These are phyloP conservation scores for Pseudogymnoascus sp. DNA, from an alignment of 2,329 filamentous ascomycete species.

Conservation along the genomic window DNA sequence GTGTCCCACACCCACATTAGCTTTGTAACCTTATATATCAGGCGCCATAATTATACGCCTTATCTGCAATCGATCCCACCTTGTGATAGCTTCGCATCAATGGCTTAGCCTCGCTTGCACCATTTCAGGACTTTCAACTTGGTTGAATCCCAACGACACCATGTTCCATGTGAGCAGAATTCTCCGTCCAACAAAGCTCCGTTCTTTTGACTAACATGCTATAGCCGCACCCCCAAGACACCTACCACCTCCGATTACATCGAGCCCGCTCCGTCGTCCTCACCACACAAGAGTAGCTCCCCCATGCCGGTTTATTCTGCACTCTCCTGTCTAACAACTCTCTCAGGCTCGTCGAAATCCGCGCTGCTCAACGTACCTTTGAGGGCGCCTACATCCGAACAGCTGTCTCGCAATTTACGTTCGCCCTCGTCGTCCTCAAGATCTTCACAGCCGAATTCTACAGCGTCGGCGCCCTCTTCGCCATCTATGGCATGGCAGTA, in stretches of 20 bases:
- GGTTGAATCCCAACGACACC: neutral
- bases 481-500: conserved; percentile 80
- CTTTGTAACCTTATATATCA: neutral
- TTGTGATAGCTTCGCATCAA: neutral
- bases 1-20: neutral
- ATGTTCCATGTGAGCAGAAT: conserved; percentile 3
- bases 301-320: neutral
- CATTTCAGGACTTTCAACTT: neutral
- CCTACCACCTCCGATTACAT: conserved; percentile 73
- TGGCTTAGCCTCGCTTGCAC: neutral
- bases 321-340: neutral
- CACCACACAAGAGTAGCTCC: conserved; percentile 58
- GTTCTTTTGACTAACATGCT: conserved; percentile 13
- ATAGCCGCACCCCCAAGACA: conserved; percentile 61
- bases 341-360: conserved; percentile 73
- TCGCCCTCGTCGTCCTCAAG: conserved; percentile 87
- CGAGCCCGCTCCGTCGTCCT: conserved; percentile 77
- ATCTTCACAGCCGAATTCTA: conserved; percentile 98
- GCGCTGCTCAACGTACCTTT: conserved; percentile 91
- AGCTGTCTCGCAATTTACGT: conserved; percentile 88
- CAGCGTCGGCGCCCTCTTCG: conserved; percentile 90
- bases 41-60: neutral
- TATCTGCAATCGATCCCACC: neutral
- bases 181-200: neutral
- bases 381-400: conserved; percentile 96